Conservation (phyloP, 495 filamentous ascomycete genomes). For the Aspergillus ostianus region DNA sequence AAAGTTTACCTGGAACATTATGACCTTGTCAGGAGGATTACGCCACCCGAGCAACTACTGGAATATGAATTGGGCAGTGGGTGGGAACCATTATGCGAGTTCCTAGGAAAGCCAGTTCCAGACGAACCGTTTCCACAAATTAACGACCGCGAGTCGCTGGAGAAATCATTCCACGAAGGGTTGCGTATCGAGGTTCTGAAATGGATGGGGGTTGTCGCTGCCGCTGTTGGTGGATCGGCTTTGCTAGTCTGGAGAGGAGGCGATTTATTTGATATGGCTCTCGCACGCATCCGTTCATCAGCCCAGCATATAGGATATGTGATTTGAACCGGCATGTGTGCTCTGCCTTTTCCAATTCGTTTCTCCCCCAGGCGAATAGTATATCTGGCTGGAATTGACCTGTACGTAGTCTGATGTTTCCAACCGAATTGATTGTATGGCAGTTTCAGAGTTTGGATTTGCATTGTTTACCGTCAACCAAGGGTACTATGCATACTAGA, state of each 20-base stretch:
- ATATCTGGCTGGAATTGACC: too few relatives aligned
- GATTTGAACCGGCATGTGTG: too few relatives aligned
- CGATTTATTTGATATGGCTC: background rate
- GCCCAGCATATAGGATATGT: background rate
- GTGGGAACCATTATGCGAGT: slow-evolving; percentile 37
- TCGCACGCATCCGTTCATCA: background rate
- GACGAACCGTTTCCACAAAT: slow-evolving; percentile 22
- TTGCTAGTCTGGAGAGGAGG: background rate
- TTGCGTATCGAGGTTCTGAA: background rate
- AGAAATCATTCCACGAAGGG: background rate
- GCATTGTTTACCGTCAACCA: too few relatives aligned
- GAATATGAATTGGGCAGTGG: slow-evolving; percentile 39
- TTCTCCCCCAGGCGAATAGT: too few relatives aligned
- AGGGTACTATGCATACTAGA: too few relatives aligned
- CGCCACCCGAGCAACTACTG: slow-evolving; percentile 40
- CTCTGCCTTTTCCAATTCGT: too few relatives aligned
- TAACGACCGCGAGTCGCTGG: background rate
- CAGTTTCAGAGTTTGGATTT: too few relatives aligned
- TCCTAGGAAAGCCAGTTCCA: slow-evolving; percentile 29
- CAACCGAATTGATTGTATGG: too few relatives aligned
- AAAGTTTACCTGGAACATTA: slow-evolving; percentile 27
- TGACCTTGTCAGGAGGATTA: slow-evolving; percentile 28
- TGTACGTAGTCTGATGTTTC: too few relatives aligned
- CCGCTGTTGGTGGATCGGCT: background rate
- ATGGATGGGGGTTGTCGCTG: background rate